Evolutionary conservation across 768 basidiomycete species (phyloP), one percentile per base, ranked within the genome.

Genomic region (Tricholoma saponaceum): DNA sequence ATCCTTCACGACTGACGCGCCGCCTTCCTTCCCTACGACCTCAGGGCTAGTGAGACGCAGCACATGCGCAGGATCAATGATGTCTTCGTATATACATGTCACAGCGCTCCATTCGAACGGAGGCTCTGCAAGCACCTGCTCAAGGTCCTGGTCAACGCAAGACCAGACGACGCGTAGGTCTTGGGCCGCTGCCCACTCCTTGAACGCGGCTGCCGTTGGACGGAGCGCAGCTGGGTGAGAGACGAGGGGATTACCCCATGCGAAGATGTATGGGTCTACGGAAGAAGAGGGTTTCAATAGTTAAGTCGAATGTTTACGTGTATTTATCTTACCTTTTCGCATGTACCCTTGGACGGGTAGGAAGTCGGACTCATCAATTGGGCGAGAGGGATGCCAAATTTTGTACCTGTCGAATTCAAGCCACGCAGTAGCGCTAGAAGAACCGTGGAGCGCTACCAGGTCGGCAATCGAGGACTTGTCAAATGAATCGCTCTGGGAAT

Each of bases 361-460:
- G 56, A 79, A 81, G 1, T 72, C 69, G 2, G 76, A 79, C 54
- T 72, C 67, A 0, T 72, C 72, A 18, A 75, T 68, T 7, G 67
- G 62, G 13, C 67, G 61, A 2, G 69, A 57, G 25, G 73, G 66
- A 12, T 79, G 66, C 85, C 85, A 70, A 64, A 84, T 68, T 51
- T 69, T 66, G 67, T 76, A 79, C 66, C 83, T 68, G 67, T 80
- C 79, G 62, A 79, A 73, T 65, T 91, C 87, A 8, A 87, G 76
- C 86, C 86, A 90, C 8, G 86, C 81, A 0, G 86, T 90, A 41
- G 86, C 80, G 53, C 83, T 83, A 6, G 84, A 82, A 32, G 87
- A 86, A 16, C 87, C 86, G 60, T 89, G 82, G 52, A 77, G 74
- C 4, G 85, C 86, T 47, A 87, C 81, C 60, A 89, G 75, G 41